phyloP scores from a whole-genome alignment of 257 asterid species.

The Penstemon barbatus region DNA sequence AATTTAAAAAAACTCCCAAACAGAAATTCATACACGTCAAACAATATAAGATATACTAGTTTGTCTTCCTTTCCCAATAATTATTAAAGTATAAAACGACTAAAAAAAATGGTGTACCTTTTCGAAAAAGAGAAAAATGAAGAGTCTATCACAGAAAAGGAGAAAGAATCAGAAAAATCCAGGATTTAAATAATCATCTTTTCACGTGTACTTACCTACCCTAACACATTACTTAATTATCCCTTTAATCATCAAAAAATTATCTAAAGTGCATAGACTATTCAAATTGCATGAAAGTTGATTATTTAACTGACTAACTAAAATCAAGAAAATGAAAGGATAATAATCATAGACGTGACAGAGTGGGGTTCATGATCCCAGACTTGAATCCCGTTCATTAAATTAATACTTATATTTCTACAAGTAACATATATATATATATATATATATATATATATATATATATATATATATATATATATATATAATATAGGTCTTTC shows the following conservation, averaged over 20 bases:
- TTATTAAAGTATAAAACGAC: no score
- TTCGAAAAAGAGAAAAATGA: background rate
- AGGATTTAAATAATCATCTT: background rate
- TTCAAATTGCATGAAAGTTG: slow-evolving; percentile 9
- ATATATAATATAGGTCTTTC: no score
- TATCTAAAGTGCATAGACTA: slow-evolving; percentile 10
- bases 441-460: no score
- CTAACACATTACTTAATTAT: background rate
- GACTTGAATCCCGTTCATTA: background rate
- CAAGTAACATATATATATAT: no score
- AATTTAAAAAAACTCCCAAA: no score
- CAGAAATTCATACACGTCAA: no score
- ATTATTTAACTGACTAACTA: background rate
- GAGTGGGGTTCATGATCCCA: slow-evolving; percentile 30
- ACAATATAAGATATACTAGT: no score
- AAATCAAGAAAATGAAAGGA: slow-evolving; percentile 23
- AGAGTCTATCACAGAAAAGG: background rate
- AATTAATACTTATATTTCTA: no score
- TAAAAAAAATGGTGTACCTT: background rate
- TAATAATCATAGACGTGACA: slow-evolving; percentile 26
- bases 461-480: no score
- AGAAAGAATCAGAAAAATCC: background rate
- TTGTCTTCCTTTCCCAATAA: no score
- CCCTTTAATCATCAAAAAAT: slow-evolving; percentile 19
- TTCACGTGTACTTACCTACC: slow-evolving; percentile 32